Base-by-base conservation (phyloP, 75 land plant genomes). In the Pinus albicaulis region DNA sequence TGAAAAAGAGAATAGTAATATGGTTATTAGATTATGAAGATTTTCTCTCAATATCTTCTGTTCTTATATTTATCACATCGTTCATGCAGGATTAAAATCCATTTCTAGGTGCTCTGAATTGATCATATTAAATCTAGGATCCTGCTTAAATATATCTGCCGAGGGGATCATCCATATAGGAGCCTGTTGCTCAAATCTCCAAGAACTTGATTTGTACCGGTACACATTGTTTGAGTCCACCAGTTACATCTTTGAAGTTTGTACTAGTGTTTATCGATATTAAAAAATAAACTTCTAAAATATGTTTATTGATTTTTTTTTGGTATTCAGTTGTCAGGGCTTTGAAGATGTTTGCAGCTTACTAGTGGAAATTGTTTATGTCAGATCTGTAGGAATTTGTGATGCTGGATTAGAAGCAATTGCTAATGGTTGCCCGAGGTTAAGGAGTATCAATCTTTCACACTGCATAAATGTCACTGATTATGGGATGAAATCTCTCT, bases 161-260 rank as follows among this genome's bases (percentile, higher is more conserved):
- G 61, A 80, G 15, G 99, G 98, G 31, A 83, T 96, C 53, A 79
- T 75, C 38, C 81, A 85, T 41, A 77, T 96, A 72, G 94, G 88
- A n/a, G 78, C 61, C 15, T 12, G 69, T 55, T 96, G 99, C 63
- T 61, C 79, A 59, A 82, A 89, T 62, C 86, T 96, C 28, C 71
- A 71, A 55, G 99, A 96, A 77, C 83, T 96, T 15, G 99, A 96
- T 87, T 61, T 94, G 55, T 97, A 97, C 91, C 90, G 99, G 98
- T 96, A 62, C 58, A 75, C 6, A 76, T 71, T 41, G 6, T 75
- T 48, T 48, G 52, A 48, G 52, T 48, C 7, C 52, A 48, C 52
- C 52, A 48, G 8, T 48, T 48, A 48, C 52, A 48, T 48, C 52
- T 7, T 7, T n/a, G n/a, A n/a, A n/a, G n/a, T n/a, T n/a, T 48